These are phyloP conservation scores for Thelonectria blattea DNA, from an alignment of 2,329 filamentous ascomycete genomes.

Conservation along the genomic window DNA sequence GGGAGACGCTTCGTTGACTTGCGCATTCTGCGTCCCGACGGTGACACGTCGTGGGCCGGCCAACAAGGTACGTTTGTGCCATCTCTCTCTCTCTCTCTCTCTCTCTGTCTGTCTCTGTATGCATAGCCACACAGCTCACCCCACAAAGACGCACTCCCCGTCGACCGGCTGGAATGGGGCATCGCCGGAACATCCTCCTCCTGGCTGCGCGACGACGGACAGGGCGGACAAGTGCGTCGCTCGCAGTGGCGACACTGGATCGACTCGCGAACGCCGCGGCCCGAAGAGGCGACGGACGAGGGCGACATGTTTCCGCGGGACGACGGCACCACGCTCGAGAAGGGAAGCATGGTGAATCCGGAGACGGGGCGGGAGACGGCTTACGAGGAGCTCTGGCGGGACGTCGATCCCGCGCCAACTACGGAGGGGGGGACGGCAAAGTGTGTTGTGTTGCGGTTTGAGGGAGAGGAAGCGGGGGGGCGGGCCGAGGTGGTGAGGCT, in stretches of 20 bases:
- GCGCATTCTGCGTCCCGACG: slow-evolving; percentile 53
- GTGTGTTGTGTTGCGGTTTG: slow-evolving; percentile 23
- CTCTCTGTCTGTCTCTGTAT: no score
- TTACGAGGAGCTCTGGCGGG: slow-evolving; percentile 74
- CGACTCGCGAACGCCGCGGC: slow-evolving; percentile 54
- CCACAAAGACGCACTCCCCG: slow-evolving; percentile 26
- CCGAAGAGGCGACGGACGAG: slow-evolving; percentile 55
- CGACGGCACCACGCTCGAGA: slow-evolving; percentile 57
- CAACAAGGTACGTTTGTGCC: slow-evolving; percentile 26
- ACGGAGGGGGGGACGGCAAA: not conserved
- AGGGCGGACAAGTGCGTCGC: slow-evolving; percentile 39
- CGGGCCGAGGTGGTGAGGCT: slow-evolving; percentile 61
- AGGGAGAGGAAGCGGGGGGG: slow-evolving; percentile 26
- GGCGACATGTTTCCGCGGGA: slow-evolving; percentile 59
- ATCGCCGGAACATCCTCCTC: slow-evolving; percentile 63
- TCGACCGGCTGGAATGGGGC: slow-evolving; percentile 65
- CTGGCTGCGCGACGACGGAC: slow-evolving; percentile 33
- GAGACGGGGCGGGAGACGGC: slow-evolving; percentile 53
- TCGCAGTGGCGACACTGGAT: slow-evolving; percentile 65
- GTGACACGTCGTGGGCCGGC: slow-evolving; percentile 23
- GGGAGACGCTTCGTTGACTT: slow-evolving; percentile 65
- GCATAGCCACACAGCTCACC: not conserved
- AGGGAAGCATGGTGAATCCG: slow-evolving; percentile 65
- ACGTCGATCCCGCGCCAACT: slow-evolving; percentile 45
- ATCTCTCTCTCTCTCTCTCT: not conserved